A percentile compares a stretch with the other conserved stretches of the same genome.
phyloP scores from a whole-genome alignment of 2,329 filamentous ascomycete genomes.

The Torrubiella hemipterigena region DNA sequence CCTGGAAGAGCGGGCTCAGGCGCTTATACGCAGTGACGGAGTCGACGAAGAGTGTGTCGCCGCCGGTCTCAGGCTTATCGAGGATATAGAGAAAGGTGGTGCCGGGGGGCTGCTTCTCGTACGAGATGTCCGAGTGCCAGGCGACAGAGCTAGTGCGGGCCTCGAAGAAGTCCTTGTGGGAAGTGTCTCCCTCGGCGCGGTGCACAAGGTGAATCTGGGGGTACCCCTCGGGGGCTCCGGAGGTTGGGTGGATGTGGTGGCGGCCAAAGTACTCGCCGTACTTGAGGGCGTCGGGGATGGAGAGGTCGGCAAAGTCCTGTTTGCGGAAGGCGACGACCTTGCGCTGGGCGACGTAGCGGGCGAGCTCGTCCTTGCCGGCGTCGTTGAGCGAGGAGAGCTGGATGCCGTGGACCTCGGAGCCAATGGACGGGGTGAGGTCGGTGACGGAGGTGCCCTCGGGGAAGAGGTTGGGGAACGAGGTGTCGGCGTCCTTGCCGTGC shows the following conservation, averaged over 20 bases:
- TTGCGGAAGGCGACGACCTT: constrained; percentile 59
- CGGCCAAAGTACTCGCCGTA: constrained; percentile 57
- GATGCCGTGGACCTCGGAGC: constrained; percentile 49
- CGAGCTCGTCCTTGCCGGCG: constrained; percentile 54
- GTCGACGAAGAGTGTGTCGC: constrained; percentile 69
- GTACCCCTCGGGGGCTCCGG: constrained; percentile 51
- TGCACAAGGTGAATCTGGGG: constrained; percentile 60
- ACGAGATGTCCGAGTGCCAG: constrained; percentile 76
- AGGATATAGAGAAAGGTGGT: constrained; percentile 76
- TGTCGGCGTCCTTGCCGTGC: constrained; percentile 54
- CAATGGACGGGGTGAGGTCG: constrained; percentile 48
- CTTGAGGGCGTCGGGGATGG: constrained; percentile 50
- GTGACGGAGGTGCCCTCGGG: constrained; percentile 29
- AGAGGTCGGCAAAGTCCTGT: constrained; percentile 50
- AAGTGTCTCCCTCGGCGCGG: constrained; percentile 33
- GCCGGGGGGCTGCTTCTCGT: constrained; percentile 70
- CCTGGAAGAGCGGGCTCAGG: constrained; percentile 61
- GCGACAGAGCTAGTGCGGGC: constrained; percentile 66
- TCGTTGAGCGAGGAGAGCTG: constrained; percentile 51
- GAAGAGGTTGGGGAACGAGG: constrained; percentile 48
- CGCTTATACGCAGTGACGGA: constrained; percentile 65
- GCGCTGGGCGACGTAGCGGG: constrained; percentile 51
- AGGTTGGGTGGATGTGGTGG: constrained; percentile 63
- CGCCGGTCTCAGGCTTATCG: constrained; percentile 61
- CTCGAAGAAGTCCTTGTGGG: constrained; percentile 41